phyloP scores from a whole-genome alignment of 768 basidiomycete genomes.

The Sporobolomyces roseus region DNA sequence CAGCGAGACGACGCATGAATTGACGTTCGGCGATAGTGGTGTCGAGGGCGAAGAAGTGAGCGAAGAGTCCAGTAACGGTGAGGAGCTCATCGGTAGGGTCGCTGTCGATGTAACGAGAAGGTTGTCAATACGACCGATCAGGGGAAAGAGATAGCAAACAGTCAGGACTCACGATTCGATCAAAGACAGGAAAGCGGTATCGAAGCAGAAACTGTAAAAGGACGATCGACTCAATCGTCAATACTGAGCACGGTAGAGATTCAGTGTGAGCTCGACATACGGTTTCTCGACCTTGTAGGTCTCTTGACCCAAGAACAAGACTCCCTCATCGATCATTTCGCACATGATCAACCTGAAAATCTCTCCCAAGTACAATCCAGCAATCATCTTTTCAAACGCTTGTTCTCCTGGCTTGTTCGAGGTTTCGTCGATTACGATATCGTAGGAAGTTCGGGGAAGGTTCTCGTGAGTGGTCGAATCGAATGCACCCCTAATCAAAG shows the following conservation, averaged over 20 bases:
- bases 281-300: conserved; percentile 96
- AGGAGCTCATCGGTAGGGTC: conserved; percentile 95
- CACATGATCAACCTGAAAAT: conserved; percentile 90
- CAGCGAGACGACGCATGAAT: conserved; percentile 73
- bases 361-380: conserved; percentile 63
- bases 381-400: conserved; percentile 63
- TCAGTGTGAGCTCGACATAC: background rate
- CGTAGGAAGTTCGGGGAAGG: conserved; percentile 91
- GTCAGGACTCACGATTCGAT: conserved; percentile 74
- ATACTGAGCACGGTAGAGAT: background rate
- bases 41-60: conserved; percentile 93
- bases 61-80: conserved; percentile 94
- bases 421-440: conserved; percentile 80
- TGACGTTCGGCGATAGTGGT: conserved; percentile 94
- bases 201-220: conserved; percentile 60
- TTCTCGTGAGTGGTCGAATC: conserved; percentile 93
- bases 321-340: conserved; percentile 75
- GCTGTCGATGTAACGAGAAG: conserved; percentile 50
- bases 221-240: conserved; percentile 45
- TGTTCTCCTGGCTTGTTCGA: conserved; percentile 98
- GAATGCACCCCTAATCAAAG: conserved; percentile 75
- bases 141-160: background rate
- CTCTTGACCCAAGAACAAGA: conserved; percentile 95
- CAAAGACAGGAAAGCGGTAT: conserved; percentile 92
- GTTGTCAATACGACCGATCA: background rate